Base-by-base conservation (phyloP, 345 rosid species). In the Rhodomyrtus tomentosa region DNA sequence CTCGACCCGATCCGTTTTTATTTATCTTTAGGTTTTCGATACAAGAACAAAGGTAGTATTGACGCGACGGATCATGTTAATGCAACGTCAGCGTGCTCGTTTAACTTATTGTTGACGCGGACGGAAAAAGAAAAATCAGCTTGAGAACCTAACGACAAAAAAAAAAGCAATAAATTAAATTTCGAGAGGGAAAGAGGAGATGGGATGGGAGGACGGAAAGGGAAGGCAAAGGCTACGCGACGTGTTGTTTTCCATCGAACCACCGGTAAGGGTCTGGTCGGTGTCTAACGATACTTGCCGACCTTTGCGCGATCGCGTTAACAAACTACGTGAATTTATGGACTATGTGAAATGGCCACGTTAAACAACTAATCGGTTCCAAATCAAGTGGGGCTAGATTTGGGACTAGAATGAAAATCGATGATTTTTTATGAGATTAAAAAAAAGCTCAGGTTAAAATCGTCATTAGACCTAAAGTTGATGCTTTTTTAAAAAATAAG, bases 41-140 rank as follows among this genome's bases (percentile, higher is more conserved):
- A 3, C 3, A 18, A 32, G 79, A 10, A 68, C 7, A 1, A 4
- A 29, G 4, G 45, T 18, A 9, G 45, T 18, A 9, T 18, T 0
- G 12, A 32, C 0, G 0, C 0, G 10, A 32, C 0, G 6, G 11
- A 32, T 32, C 42, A 22, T 62, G 79, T 24, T 24, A 3, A 24
- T 22, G 58, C 24, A 5, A 22, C n/a, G 58, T 55, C 27, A 0
- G 5, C 12, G 13, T 1, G 53, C 53, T 51, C 20, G 20, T 51
- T 16, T 14, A 16, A 15, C 20, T 51, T 7, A 13, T 14, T 14
- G 6, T 5, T 5, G 20, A 51, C 6, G 21, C 6, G 6, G 7
- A 51, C 5, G 18, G 14, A 5, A 50, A 7, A 3, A 22, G 22
- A 54, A 8, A 7, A 1, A 22, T 8, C 4, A 3, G 21, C 11